phyloP scores from a whole-genome alignment of 2,329 filamentous ascomycete species.

The Ophiostoma sp. region DNA sequence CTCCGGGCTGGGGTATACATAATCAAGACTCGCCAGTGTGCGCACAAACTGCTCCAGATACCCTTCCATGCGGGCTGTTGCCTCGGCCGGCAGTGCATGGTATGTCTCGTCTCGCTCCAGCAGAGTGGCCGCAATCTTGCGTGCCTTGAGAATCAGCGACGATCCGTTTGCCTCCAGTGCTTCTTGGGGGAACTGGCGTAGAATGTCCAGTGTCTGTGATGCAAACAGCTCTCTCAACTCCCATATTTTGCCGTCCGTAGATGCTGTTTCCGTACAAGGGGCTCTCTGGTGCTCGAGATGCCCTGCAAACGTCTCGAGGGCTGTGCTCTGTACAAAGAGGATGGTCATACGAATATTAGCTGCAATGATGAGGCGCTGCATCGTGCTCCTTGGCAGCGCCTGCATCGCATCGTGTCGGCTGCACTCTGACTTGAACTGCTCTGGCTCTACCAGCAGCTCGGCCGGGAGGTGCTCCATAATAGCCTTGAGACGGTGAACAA shows the following conservation, averaged over 20 bases:
- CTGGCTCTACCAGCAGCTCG: not conserved
- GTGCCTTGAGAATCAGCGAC: slow-evolving; percentile 2
- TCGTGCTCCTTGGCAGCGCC: not conserved
- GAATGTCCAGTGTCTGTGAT: not conserved
- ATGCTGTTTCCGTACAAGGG: not conserved
- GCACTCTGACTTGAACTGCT: not conserved
- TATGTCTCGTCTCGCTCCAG: not conserved
- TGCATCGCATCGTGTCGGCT: not conserved
- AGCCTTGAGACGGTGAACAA: not conserved
- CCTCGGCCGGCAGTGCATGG: not conserved
- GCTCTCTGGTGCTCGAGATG: not conserved
- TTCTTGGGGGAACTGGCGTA: not conserved
- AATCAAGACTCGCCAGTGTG: not conserved
- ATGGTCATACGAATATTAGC: not conserved
- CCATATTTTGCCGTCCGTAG: not conserved
- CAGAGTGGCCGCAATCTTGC: not conserved
- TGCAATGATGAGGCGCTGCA: not conserved
- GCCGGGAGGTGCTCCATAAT: not conserved
- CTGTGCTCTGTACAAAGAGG: not conserved
- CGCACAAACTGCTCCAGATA: not conserved
- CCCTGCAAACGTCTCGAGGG: not conserved
- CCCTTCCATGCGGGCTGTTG: not conserved
- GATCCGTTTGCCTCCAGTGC: not conserved
- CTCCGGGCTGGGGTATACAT: not conserved
- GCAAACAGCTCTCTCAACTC: not conserved